Evolutionary conservation across 768 basidiomycete species (phyloP), one percentile per base, ranked within the genome.

Genomic region (Xerocomus brunneocitrinus): DNA sequence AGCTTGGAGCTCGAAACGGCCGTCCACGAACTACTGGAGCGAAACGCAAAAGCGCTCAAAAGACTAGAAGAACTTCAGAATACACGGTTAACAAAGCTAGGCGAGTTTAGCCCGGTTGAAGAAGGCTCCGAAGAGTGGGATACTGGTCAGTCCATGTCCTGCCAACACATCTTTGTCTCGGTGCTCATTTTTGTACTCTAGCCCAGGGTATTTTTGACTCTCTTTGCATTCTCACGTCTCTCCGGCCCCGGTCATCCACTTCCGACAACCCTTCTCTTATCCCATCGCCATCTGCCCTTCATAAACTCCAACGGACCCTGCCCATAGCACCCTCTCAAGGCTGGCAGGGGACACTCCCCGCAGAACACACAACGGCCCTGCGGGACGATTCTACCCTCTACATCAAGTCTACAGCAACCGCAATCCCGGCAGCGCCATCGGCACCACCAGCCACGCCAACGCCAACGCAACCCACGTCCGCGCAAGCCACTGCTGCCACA

Each of bases 61-160:
- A 74, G 83, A 49, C 72, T 93, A 13, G 83, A 83, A 58, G 79
- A 82, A 58, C 73, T 92, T 45, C 90, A 92, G 62, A 72, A 70
- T 19, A 64, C 69, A 50, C 80, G 90, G 10, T 64, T 87, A 30
- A 74, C 73, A 14, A 68, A 70, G 10, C 76, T 75, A 24, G 75
- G 74, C 13, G 75, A 73, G 36, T 78, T 73, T 8, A 65, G 66
- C 32, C 74, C 73, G 49, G 81, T 82, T 3, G 78, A 83, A 63
- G 79, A 83, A 63, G 85, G 77, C 32, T 86, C 87, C 10, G 89
- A 91, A 67, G 90, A 93, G 66, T 90, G 86, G 86, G 84, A 89
- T 58, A 81, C 80, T 55, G 91, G 90, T 91, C 63, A 58, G 84
- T 68, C 49, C 34, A 39, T 24, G 19, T 43, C 52, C 35, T 30